Evolutionary conservation across 371 early-diverging fungal genomes (phyloP), one percentile per base, ranked within the genome.

Genomic region (Thermomucor indicae-seudaticae): DNA sequence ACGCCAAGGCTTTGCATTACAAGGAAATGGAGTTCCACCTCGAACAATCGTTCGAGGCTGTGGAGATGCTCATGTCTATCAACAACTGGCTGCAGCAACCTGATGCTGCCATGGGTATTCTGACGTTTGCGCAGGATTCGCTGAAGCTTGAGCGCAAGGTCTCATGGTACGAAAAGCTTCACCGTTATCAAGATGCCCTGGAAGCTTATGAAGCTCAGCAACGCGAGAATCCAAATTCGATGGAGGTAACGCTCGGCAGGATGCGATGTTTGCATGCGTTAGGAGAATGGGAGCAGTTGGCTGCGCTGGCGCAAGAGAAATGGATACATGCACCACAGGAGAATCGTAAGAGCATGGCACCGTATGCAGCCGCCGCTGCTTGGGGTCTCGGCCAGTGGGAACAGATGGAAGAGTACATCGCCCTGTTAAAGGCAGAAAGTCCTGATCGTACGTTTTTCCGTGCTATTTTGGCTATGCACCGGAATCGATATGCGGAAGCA

Each of bases 351-450:
- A 72, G 58, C 38, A 90, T 94, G 62, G 92, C 97, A 0, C 88
- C 90, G 7, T 80, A 90, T 29, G 97, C 92, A 10, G 94, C 95
- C 14, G 92, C 87, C n/a, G 92, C 95, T 31, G 91, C 96, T 1
- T 98, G 97, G 97, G 93, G 93, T 45, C 62, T 92, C 14, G 88
- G 91, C 12, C 88, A 95, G 54, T 92, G 93, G 88, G 90, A 93
- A 29, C 73, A 83, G 11, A 90, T 97, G 88, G 92, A 94, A 41
- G 88, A 92, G 39, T 97, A 94, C 55, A 87, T 95, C 49, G 73
- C 80, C 0, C 70, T 85, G 23, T 82, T 97, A 67, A 89, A 90
- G 42, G 76, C 83, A 14, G 89, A 91, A 32, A 81, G 84, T 11
- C 77, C 85, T 19, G 86, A 83, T 49, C 70, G 80, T 14, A 65